Conservation (phyloP, 169 alveolate species). For the Cryptosporidium sp. region DNA sequence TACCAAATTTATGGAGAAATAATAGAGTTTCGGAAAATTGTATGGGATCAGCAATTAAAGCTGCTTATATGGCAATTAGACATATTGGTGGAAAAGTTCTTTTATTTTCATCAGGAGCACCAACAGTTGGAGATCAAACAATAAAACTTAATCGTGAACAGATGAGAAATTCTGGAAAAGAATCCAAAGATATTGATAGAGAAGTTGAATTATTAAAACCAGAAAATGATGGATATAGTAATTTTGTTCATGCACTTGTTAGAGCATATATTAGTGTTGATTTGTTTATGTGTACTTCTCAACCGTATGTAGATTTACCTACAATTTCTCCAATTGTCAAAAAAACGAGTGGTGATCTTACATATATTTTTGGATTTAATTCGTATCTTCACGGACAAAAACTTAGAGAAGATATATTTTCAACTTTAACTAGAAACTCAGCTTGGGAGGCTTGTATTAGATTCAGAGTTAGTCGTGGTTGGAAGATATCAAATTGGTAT, state of each 20-base stretch:
- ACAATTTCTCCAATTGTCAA: conserved; percentile 83
- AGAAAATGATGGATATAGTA: conserved; percentile 80
- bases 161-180: conserved; percentile 76
- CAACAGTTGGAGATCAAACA: conserved; percentile 87
- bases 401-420: conserved; percentile 71
- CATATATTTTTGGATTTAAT: conserved; percentile 81
- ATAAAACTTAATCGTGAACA: conserved; percentile 82
- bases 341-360: conserved; percentile 88
- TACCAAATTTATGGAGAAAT: conserved; percentile 90
- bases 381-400: conserved; percentile 80
- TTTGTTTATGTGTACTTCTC: conserved; percentile 87
- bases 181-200: conserved; percentile 77
- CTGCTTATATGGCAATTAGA: conserved; percentile 91
- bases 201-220: conserved; percentile 85
- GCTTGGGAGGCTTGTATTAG: conserved; percentile 98
- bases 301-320: conserved; percentile 80
- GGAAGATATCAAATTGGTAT: conserved; percentile 91
- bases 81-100: conserved; percentile 95
- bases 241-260: conserved; percentile 75
- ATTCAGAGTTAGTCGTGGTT: conserved; percentile 94
- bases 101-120: conserved; percentile 87
- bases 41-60: conserved; percentile 92
- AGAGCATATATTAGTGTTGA: conserved; percentile 84
- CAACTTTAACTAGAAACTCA: conserved; percentile 76
- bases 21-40: conserved; percentile 85